Percentiles rank a stretch among this genome's conserved stretches.
Evolutionary conservation across 176 grass and related monocot species (phyloP).

Genomic region (Triticum monococcum): DNA sequence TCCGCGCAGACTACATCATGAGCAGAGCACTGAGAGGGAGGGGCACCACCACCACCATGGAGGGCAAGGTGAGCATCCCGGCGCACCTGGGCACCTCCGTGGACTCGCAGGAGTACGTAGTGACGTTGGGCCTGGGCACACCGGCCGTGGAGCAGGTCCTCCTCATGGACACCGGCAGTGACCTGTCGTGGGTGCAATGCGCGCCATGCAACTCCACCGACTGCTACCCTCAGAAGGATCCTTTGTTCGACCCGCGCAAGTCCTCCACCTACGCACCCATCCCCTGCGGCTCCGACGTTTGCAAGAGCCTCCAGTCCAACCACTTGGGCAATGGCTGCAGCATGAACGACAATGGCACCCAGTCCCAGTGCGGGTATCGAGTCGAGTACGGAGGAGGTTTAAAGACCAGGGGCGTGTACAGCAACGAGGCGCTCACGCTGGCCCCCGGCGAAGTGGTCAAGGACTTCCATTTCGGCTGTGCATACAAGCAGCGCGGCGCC

Average conservation of each 20-base stretch:
- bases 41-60: no score
- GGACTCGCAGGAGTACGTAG: slow-evolving; percentile 9
- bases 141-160: slow-evolving; percentile 4
- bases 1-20: background rate
- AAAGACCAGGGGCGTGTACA: slow-evolving; percentile 45
- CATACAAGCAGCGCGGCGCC: slow-evolving; percentile 20
- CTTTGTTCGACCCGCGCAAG: background rate
- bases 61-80: background rate
- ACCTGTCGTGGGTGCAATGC: slow-evolving; percentile 81
- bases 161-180: slow-evolving; percentile 68
- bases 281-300: background rate
- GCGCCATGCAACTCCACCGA: slow-evolving; percentile 33
- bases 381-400: background rate
- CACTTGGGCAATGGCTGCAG: background rate
- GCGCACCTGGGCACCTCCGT: background rate
- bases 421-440: slow-evolving; percentile 53
- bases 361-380: background rate
- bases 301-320: background rate
- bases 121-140: slow-evolving; percentile 18
- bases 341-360: no score
- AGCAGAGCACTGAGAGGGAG: no score
- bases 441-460: background rate
- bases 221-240: slow-evolving; percentile 40
- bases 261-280: slow-evolving; percentile 11
- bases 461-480: slow-evolving; percentile 58